Conservation (phyloP, 2,329 filamentous ascomycete species). For the Neodidymelliopsis sp. region DNA sequence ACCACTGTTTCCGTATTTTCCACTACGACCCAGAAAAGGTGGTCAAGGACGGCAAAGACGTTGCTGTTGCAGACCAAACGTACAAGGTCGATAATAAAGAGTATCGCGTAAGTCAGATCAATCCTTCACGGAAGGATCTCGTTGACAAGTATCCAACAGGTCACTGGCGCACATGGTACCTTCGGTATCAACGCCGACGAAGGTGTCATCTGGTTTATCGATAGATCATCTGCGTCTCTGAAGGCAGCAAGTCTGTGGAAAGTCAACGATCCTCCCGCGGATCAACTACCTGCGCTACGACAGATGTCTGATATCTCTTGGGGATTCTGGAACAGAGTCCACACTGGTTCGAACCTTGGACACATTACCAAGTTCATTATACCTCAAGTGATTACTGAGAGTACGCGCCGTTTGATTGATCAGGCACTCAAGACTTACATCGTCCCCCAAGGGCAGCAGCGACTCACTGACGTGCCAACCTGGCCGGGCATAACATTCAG, state of each 20-base stretch:
- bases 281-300: constrained; percentile 7
- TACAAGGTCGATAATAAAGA: constrained; percentile 8
- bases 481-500: constrained; percentile 11
- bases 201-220: constrained; percentile 19
- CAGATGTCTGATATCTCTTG: constrained; percentile 22
- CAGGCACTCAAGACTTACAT: background rate
- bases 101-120: constrained; percentile 4
- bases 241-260: background rate
- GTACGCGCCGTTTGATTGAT: constrained; percentile 2
- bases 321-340: constrained; percentile 15
- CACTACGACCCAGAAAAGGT: constrained; percentile 4
- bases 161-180: constrained; percentile 9
- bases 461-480: background rate
- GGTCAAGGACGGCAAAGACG: background rate
- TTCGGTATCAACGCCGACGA: constrained; percentile 15
- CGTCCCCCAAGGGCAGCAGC: background rate
- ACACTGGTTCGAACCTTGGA: background rate
- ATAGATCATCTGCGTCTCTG: constrained; percentile 3
- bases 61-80: constrained; percentile 5
- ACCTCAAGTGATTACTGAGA: constrained; percentile 6
- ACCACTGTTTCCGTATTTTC: constrained; percentile 9
- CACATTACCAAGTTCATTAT: constrained; percentile 19
- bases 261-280: background rate
- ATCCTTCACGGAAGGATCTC: background rate
- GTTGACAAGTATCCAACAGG: background rate